Percentiles rank a stretch among this genome's conserved stretches.
These are phyloP conservation scores for Penicillium maclennaniae DNA, from an alignment of 495 filamentous ascomycete genomes.

Conservation along the genomic window DNA sequence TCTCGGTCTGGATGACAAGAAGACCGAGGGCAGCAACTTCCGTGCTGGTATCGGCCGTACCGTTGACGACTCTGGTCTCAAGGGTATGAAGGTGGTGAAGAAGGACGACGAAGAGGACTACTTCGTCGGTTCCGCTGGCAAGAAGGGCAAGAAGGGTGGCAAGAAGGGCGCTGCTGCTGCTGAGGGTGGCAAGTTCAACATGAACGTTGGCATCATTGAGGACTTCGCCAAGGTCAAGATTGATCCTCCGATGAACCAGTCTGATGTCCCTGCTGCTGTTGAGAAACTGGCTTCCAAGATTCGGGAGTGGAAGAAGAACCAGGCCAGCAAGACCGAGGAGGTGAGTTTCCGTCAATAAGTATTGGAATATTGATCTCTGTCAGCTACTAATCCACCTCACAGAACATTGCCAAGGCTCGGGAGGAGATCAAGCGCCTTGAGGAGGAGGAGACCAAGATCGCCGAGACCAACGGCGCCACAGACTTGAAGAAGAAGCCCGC, in stretches of 20 bases:
- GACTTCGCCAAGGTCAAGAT: constrained; percentile 79
- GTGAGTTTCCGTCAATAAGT: constrained; percentile 46
- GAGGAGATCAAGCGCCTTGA: constrained; percentile 65
- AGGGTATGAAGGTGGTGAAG: constrained; percentile 71
- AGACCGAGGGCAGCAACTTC: constrained; percentile 65
- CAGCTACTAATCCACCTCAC: constrained; percentile 6
- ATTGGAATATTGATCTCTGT: constrained; percentile 13
- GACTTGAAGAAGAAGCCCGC: constrained; percentile 53
- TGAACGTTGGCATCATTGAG: constrained; percentile 85
- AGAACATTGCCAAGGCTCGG: constrained; percentile 72
- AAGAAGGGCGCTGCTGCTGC: constrained; percentile 60
- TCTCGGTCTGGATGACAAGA: constrained; percentile 52
- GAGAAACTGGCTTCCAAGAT: constrained; percentile 93
- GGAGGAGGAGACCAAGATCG: constrained; percentile 39
- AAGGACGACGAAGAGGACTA: constrained; percentile 90
- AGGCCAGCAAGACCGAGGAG: constrained; percentile 85
- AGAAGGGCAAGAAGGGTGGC: constrained; percentile 84
- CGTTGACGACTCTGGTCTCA: constrained; percentile 71
- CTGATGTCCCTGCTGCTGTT: constrained; percentile 68
- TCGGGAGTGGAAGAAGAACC: constrained; percentile 88
- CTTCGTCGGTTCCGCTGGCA: constrained; percentile 72
- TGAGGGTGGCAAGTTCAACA: constrained; percentile 68
- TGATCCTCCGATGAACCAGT: constrained; percentile 78
- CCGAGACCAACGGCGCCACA: constrained; percentile 28
- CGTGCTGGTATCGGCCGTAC: constrained; percentile 75